Evolutionary conservation across 2,329 filamentous ascomycete species (phyloP).

Genomic region (Periconia macrospinosa): DNA sequence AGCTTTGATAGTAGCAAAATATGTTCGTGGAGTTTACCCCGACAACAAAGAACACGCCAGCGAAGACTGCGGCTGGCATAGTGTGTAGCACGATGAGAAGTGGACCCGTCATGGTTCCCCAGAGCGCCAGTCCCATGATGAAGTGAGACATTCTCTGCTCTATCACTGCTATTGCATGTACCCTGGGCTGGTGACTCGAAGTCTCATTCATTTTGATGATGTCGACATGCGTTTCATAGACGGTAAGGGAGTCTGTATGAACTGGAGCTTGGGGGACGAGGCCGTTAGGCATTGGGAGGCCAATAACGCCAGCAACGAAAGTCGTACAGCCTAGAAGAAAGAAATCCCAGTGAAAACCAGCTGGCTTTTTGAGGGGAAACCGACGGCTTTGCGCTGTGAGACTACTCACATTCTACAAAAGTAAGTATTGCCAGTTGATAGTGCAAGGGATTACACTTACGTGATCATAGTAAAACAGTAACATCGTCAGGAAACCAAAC

Average conservation of each 20-base stretch:
- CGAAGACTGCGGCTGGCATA: slow-evolving; percentile 56
- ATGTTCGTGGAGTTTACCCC: slow-evolving; percentile 38
- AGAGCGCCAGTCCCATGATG: slow-evolving; percentile 55
- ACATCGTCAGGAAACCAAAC: slow-evolving; percentile 56
- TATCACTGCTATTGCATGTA: slow-evolving; percentile 51
- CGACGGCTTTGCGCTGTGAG: slow-evolving; percentile 56
- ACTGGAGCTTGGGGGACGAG: slow-evolving; percentile 59
- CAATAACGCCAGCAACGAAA: slow-evolving; percentile 55
- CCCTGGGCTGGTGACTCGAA: slow-evolving; percentile 48
- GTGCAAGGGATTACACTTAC: slow-evolving; percentile 22
- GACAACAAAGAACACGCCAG: slow-evolving; percentile 59
- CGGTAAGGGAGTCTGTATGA: slow-evolving; percentile 56
- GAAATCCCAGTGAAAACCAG: slow-evolving; percentile 61
- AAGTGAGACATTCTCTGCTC: slow-evolving; percentile 59
- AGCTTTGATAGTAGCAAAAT: neutral
- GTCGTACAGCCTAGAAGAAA: slow-evolving; percentile 59
- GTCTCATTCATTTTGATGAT: slow-evolving; percentile 45
- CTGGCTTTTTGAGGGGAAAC: slow-evolving; percentile 58
- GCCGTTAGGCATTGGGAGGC: slow-evolving; percentile 57
- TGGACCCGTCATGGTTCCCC: slow-evolving; percentile 59
- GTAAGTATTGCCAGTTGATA: neutral
- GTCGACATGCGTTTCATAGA: slow-evolving; percentile 36
- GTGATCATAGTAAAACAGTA: slow-evolving; percentile 62
- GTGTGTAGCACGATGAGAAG: slow-evolving; percentile 53
- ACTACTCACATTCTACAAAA: slow-evolving; percentile 51